These are phyloP conservation scores for Lycium ferocissimum DNA, from an alignment of 257 asterid genomes.

Conservation along the genomic window DNA sequence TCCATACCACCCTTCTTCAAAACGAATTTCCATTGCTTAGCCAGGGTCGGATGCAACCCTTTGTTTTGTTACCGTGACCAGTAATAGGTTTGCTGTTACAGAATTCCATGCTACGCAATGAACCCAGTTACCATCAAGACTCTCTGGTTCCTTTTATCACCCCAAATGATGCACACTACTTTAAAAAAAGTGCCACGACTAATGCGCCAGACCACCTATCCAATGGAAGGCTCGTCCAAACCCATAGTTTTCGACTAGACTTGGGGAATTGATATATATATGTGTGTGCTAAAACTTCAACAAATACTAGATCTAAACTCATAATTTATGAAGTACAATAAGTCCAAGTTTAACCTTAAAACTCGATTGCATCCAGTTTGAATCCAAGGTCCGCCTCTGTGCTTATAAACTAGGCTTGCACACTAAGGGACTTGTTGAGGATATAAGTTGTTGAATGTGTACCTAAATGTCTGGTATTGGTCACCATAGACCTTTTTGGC, in stretches of 20 bases:
- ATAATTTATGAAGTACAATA: background rate
- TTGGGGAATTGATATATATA: no score
- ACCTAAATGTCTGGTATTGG: slow-evolving; percentile 33
- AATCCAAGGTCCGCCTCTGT: background rate
- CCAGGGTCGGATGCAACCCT: background rate
- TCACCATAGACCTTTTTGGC: slow-evolving; percentile 35
- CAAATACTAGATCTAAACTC: background rate
- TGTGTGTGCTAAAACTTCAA: background rate
- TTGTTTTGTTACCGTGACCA: background rate
- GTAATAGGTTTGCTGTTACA: no score
- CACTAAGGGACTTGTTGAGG: background rate
- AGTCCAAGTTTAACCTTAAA: no score
- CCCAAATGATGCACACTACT: background rate
- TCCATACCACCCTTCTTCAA: background rate
- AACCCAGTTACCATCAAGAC: background rate
- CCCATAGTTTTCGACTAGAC: background rate
- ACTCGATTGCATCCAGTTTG: background rate
- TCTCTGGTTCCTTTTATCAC: background rate
- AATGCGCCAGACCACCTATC: no score
- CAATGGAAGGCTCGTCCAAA: background rate
- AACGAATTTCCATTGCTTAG: background rate
- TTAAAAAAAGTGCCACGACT: background rate
- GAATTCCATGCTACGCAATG: no score
- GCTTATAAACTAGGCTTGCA: background rate
- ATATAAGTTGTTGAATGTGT: background rate